Percentiles rank a stretch among this genome's conserved stretches.
phyloP scores from a whole-genome alignment of 805 yeast genomes.

The Torulaspora gathmanii region DNA sequence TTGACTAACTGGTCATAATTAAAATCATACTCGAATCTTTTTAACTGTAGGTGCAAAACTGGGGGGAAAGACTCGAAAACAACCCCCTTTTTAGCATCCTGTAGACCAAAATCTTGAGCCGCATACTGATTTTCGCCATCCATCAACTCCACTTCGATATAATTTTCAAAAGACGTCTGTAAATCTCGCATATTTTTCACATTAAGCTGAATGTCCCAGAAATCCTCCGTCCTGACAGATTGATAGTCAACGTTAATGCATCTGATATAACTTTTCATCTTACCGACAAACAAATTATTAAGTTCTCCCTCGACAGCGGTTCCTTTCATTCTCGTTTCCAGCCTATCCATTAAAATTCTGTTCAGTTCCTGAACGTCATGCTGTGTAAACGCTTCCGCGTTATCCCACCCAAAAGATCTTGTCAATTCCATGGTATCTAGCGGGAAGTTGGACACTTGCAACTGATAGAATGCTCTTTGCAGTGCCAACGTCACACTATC shows the following conservation, averaged over 20 bases:
- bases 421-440: constrained; percentile 85
- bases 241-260: constrained; percentile 93
- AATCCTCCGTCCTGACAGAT: constrained; percentile 86
- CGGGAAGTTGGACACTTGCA: constrained; percentile 68
- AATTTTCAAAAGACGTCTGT: constrained; percentile 73
- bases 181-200: constrained; percentile 77
- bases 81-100: constrained; percentile 96
- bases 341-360: constrained; percentile 89
- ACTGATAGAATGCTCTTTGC: constrained; percentile 79
- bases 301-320: constrained; percentile 71
- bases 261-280: constrained; percentile 90
- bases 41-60: constrained; percentile 86
- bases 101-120: constrained; percentile 84
- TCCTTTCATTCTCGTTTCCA: constrained; percentile 88
- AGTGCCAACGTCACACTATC: constrained; percentile 75
- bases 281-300: constrained; percentile 86
- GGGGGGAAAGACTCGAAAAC: constrained; percentile 87
- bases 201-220: constrained; percentile 96
- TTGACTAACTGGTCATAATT: constrained; percentile 82
- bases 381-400: constrained; percentile 91
- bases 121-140: constrained; percentile 95
- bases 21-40: constrained; percentile 92
- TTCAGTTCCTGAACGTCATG: constrained; percentile 97
- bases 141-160: constrained; percentile 81
- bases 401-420: constrained; percentile 94